phyloP scores from a whole-genome alignment of 306 rosid genomes.

The Sechiopsis laciniata region DNA sequence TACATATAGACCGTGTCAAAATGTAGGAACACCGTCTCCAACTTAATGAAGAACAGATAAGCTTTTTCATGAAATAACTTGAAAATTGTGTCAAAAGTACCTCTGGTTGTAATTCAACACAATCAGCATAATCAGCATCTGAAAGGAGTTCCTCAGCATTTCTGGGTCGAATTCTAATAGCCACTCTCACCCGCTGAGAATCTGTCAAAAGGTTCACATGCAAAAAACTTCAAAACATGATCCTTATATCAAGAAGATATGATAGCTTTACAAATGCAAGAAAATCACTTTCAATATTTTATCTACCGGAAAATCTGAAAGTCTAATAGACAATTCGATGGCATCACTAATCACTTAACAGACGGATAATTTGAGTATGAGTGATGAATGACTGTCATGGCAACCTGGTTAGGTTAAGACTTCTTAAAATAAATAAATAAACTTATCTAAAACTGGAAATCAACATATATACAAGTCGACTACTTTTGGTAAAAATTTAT shows the following conservation, averaged over 20 bases:
- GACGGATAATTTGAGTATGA: neutral
- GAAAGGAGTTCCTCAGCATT: conserved; percentile 43
- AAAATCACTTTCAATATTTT: neutral
- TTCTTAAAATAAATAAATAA: neutral
- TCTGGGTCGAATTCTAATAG: conserved; percentile 54
- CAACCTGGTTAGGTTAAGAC: neutral
- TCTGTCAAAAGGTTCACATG: conserved; percentile 28
- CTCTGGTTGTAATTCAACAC: conserved; percentile 63
- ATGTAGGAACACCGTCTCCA: neutral
- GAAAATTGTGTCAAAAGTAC: conserved; percentile 25
- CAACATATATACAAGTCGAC: neutral
- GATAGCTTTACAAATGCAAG: conserved; percentile 1
- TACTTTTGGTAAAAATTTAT: neutral
- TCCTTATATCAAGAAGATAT: neutral
- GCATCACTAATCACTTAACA: neutral
- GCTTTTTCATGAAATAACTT: neutral
- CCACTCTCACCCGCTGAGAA: conserved; percentile 58
- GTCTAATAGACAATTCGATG: neutral
- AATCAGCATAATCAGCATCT: conserved; percentile 51
- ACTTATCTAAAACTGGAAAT: neutral
- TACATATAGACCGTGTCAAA: neutral
- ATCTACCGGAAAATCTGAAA: conserved; percentile 3
- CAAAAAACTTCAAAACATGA: neutral
- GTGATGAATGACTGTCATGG: neutral
- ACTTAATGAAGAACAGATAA: neutral